Evolutionary conservation across 257 asterid species (phyloP).

Genomic region (Ajuga chamaepitys): DNA sequence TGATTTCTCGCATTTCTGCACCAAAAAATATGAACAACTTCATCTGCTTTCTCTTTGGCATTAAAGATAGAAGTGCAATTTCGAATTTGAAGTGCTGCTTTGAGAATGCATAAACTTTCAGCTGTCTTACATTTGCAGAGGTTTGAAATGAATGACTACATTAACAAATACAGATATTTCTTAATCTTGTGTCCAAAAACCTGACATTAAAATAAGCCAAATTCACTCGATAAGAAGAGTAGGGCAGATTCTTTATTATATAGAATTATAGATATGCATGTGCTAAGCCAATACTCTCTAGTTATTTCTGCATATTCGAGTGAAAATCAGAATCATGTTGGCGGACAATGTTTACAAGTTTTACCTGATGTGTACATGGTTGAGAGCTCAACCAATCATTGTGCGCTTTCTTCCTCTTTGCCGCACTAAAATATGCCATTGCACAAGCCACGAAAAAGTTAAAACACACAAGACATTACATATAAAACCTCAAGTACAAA

Average conservation of each 20-base stretch:
- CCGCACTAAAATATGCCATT: constrained; percentile 40
- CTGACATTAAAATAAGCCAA: neutral
- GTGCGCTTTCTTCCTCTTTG: constrained; percentile 93
- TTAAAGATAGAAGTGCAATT: neutral
- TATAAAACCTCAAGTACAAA: neutral
- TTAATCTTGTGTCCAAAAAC: neutral
- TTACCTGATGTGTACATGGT: constrained; percentile 14
- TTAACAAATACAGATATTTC: neutral
- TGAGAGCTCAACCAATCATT: constrained; percentile 61
- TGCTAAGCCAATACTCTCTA: neutral
- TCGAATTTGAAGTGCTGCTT: neutral
- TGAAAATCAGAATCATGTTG: neutral
- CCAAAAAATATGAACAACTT: neutral
- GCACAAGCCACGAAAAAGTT: too few species aligned
- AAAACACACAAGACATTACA: neutral
- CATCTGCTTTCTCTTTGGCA: neutral
- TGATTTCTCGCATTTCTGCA: constrained; percentile 7
- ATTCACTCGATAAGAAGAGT: neutral
- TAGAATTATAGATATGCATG: neutral
- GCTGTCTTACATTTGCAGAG: neutral
- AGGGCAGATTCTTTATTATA: neutral
- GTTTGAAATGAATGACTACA: neutral
- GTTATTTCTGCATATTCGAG: neutral
- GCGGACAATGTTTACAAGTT: neutral
- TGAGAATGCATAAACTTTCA: too few species aligned